A percentile compares a stretch with the other conserved stretches of the same genome.
Evolutionary conservation across 2,329 filamentous ascomycete species (phyloP).

Genomic region (Onygenales sp.): DNA sequence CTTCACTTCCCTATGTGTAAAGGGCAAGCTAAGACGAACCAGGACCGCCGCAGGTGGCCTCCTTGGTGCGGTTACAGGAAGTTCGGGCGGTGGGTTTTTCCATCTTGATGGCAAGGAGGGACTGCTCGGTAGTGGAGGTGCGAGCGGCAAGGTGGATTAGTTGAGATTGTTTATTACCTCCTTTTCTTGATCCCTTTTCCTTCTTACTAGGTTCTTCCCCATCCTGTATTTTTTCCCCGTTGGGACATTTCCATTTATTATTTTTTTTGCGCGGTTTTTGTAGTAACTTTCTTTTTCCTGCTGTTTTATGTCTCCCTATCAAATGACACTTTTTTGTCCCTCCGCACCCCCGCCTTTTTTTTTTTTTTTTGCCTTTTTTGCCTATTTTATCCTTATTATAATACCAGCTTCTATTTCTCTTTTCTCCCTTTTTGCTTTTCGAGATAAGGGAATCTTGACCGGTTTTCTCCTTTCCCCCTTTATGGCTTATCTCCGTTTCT

Average conservation of each 20-base stretch:
- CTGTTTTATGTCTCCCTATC: no score
- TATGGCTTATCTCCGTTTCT: neutral
- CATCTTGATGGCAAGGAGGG: constrained; percentile 41
- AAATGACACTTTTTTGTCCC: no score
- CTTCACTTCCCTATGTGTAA: constrained; percentile 23
- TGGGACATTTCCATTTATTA: no score
- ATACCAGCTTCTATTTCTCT: no score
- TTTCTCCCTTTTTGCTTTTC: no score
- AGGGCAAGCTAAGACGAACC: constrained; percentile 20
- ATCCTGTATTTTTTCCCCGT: no score
- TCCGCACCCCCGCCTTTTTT: no score
- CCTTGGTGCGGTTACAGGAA: constrained; percentile 21
- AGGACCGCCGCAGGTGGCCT: constrained; percentile 23
- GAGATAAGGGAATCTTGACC: no score
- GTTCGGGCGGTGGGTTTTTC: constrained; percentile 34
- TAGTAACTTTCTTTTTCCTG: no score
- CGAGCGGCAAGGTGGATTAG: constrained; percentile 40
- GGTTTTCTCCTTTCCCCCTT: no score
- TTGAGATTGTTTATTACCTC: neutral
- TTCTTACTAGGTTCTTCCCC: neutral
- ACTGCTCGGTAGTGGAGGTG: constrained; percentile 27
- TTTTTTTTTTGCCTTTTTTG: neutral
- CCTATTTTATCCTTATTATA: no score
- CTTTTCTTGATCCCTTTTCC: neutral
- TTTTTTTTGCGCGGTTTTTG: no score